Evolutionary conservation across 108 stramenopile species (phyloP).

Genomic region (Stephanodiscus triporus): DNA sequence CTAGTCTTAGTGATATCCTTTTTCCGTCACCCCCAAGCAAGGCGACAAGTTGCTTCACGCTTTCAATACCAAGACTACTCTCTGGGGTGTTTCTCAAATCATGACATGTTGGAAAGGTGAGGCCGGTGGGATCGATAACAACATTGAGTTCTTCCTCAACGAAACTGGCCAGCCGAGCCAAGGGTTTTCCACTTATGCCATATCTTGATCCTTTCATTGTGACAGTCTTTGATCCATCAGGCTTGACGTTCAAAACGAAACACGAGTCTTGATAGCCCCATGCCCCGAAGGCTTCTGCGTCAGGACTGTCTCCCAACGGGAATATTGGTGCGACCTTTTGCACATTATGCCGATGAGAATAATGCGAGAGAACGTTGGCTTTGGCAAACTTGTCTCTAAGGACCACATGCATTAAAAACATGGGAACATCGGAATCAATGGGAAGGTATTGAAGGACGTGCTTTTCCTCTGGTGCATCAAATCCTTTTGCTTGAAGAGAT

Average conservation of each 20-base stretch:
- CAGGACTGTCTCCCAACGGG: slow-evolving; percentile 6
- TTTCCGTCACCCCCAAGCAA: slow-evolving; percentile 21
- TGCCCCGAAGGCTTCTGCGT: slow-evolving; percentile 75
- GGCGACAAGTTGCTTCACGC: slow-evolving; percentile 18
- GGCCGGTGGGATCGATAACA: slow-evolving; percentile 55
- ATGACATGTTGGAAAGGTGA: slow-evolving; percentile 27
- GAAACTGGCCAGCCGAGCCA: slow-evolving; percentile 74
- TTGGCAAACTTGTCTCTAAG: slow-evolving; percentile 32
- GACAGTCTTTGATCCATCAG: slow-evolving; percentile 58
- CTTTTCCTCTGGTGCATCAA: slow-evolving; percentile 43
- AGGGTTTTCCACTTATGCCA: slow-evolving; percentile 54
- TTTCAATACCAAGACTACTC: slow-evolving; percentile 17
- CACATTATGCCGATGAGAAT: not conserved
- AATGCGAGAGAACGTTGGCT: not conserved
- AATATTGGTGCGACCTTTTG: slow-evolving; percentile 12
- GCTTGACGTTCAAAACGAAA: slow-evolving; percentile 60
- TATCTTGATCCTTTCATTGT: slow-evolving; percentile 80
- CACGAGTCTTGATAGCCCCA: slow-evolving; percentile 86
- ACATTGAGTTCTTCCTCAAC: slow-evolving; percentile 71
- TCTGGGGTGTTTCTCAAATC: slow-evolving; percentile 15
- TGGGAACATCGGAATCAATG: slow-evolving; percentile 41
- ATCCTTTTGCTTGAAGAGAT: slow-evolving; percentile 59
- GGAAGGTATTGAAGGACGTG: slow-evolving; percentile 65
- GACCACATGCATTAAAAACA: slow-evolving; percentile 57
- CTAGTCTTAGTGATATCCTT: slow-evolving; percentile 42